Evolutionary conservation across 2,329 filamentous ascomycete genomes (phyloP).

Genomic region (Fusarium albosuccineum): DNA sequence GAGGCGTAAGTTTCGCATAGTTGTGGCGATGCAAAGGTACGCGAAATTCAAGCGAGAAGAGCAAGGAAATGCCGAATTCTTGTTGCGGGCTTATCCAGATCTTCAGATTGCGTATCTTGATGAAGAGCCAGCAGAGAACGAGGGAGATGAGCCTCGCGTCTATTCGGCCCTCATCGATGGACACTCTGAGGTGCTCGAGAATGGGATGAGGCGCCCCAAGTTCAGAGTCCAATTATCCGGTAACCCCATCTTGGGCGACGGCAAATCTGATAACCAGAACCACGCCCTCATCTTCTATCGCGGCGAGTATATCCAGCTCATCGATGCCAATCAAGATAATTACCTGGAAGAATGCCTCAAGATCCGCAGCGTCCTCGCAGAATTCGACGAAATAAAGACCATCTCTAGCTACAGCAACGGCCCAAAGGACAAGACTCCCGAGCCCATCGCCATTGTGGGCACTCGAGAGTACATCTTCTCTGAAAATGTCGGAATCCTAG

Average conservation of each 20-base stretch:
- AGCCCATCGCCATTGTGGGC: background rate
- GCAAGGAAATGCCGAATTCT: constrained; percentile 7
- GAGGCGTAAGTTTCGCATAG: constrained; percentile 1
- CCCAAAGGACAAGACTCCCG: background rate
- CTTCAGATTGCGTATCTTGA: constrained; percentile 9
- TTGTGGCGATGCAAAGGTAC: background rate
- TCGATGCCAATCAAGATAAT: constrained; percentile 5
- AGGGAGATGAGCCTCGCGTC: background rate
- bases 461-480: constrained; percentile 4
- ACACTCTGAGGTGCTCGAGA: background rate
- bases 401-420: background rate
- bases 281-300: constrained; percentile 7
- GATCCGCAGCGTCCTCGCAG: background rate
- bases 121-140: background rate
- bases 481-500: constrained; percentile 2
- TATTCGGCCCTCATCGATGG: constrained; percentile 2
- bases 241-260: constrained; percentile 1
- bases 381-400: background rate
- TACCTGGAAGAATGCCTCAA: constrained; percentile 5
- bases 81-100: background rate
- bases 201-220: background rate
- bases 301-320: constrained; percentile 4
- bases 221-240: constrained; percentile 3
- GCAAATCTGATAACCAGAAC: constrained; percentile 3
- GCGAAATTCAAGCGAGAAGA: constrained; percentile 5